Percentiles rank a stretch among this genome's conserved stretches.
Evolutionary conservation across 1,284 basidiomycete genomes (phyloP).

Genomic region (Heterobasidion annosum): DNA sequence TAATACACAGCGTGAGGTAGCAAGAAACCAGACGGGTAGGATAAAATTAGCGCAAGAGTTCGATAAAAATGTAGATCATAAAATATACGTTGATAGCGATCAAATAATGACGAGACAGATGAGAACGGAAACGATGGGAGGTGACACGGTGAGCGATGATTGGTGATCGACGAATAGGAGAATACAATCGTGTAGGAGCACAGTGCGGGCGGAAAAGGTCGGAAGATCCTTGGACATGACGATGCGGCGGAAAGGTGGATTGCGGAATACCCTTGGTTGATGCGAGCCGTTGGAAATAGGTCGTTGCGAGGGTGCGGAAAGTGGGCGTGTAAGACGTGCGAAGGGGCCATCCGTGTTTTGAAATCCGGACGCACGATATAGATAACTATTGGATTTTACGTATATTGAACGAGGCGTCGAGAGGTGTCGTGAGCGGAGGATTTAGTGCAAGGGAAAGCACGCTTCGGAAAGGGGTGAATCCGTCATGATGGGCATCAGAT

Average conservation of each 20-base stretch:
- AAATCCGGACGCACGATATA: neutral
- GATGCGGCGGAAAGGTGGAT: too few relatives aligned
- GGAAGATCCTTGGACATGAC: neutral
- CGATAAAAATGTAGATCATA: neutral
- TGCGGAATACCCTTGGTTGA: neutral
- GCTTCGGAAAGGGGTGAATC: conserved; percentile 1
- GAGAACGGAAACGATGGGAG: neutral
- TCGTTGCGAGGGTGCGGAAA: neutral
- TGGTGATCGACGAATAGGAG: neutral
- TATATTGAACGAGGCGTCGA: neutral
- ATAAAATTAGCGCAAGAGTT: conserved; percentile 7
- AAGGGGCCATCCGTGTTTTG: neutral
- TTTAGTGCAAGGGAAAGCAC: neutral
- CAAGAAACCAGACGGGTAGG: neutral
- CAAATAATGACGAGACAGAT: conserved; percentile 3
- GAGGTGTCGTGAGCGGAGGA: neutral
- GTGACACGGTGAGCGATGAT: too few relatives aligned
- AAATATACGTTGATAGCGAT: neutral
- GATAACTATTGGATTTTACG: neutral
- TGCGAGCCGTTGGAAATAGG: neutral
- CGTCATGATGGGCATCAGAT: conserved; percentile 47
- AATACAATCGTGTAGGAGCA: neutral
- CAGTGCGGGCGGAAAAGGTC: neutral
- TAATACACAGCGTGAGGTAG: neutral
- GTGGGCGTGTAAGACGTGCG: neutral